A percentile compares a stretch with the other conserved stretches of the same genome.
phyloP scores from a whole-genome alignment of 2,329 filamentous ascomycete genomes.

The Ophiostoma tasmaniense region DNA sequence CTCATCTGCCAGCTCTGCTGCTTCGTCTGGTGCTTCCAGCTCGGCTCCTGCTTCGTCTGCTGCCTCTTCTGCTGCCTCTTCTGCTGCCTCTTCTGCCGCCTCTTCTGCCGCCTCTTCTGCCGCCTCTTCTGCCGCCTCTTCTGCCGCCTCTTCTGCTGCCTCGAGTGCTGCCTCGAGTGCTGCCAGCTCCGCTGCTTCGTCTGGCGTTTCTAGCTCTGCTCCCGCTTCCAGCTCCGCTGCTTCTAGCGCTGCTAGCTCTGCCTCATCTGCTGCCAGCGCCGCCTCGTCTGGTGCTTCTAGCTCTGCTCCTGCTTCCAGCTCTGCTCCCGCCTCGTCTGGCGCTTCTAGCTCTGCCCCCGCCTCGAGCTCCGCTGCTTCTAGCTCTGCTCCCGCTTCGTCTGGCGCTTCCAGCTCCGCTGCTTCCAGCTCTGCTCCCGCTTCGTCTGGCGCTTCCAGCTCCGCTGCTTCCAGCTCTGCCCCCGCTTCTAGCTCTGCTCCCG shows the following conservation, averaged over 20 bases:
- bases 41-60: not conserved
- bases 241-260: not conserved
- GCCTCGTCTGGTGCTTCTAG: not conserved
- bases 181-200: not conserved
- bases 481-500: not conserved
- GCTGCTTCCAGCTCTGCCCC: not conserved
- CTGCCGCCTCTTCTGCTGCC: not conserved
- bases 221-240: not conserved
- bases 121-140: not conserved
- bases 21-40: not conserved
- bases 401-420: not conserved
- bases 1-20: constrained; percentile 1
- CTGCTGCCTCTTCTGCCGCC: not conserved
- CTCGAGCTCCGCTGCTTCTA: not conserved
- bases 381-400: not conserved
- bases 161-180: not conserved
- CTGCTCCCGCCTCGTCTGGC: no score
- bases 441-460: not conserved
- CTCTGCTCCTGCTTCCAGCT: not conserved
- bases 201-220: not conserved
- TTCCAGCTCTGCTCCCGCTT: not conserved
- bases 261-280: not conserved
- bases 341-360: not conserved
- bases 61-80: not conserved
- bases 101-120: not conserved